Evolutionary conservation across 176 grass and related monocot species (phyloP).

Genomic region (maize (Zea mays)): DNA sequence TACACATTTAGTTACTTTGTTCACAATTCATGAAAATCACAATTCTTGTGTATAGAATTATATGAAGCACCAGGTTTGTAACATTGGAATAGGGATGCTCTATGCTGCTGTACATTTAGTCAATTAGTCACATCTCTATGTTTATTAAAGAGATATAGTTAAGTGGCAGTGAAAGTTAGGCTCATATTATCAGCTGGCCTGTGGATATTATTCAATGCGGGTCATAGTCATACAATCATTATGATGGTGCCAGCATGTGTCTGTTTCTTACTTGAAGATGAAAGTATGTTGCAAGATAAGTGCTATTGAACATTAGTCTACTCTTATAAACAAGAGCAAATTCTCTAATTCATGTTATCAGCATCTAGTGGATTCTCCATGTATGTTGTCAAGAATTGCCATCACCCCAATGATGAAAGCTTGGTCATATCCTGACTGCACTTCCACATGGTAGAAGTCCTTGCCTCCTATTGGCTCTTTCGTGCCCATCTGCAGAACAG

Average conservation of each 20-base stretch:
- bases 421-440: constrained; percentile 76
- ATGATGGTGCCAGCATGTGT: constrained; percentile 9
- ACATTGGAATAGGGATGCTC: constrained; percentile 8
- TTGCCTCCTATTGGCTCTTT: constrained; percentile 56
- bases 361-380: constrained; percentile 91
- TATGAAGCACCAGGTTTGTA: constrained; percentile 10
- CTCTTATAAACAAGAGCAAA: constrained; percentile 16
- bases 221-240: constrained; percentile 40
- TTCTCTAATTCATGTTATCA: constrained; percentile 33
- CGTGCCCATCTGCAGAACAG: constrained; percentile 55
- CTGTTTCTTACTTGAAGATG: constrained; percentile 11
- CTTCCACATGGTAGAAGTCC: constrained; percentile 76
- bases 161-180: constrained; percentile 7
- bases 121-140: not conserved
- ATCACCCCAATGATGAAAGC: constrained; percentile 82
- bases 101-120: not conserved
- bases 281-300: constrained; percentile 24
- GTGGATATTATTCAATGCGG: constrained; percentile 27
- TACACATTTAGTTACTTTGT: not conserved
- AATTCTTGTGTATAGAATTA: constrained; percentile 16
- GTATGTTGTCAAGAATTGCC: constrained; percentile 87
- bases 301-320: constrained; percentile 20
- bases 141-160: constrained; percentile 27
- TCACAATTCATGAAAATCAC: not conserved
- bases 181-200: constrained; percentile 34